phyloP scores from a whole-genome alignment of 2,329 filamentous ascomycete genomes.

The Fusarium sp. region DNA sequence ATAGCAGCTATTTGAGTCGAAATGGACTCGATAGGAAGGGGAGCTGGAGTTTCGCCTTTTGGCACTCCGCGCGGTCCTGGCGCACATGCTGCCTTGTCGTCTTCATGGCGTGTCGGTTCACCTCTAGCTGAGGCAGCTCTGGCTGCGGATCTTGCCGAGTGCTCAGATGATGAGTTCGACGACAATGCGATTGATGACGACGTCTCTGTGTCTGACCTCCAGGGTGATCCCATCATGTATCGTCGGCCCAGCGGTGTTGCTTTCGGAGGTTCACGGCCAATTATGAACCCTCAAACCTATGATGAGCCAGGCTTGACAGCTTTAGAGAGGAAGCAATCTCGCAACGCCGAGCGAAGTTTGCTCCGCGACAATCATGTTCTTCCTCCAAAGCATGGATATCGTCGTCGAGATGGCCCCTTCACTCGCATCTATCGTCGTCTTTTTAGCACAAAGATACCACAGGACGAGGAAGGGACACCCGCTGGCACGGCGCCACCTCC shows the following conservation, averaged over 20 bases:
- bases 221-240: slow-evolving; percentile 69
- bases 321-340: slow-evolving; percentile 68
- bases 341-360: slow-evolving; percentile 71
- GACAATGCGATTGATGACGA: slow-evolving; percentile 52
- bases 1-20: slow-evolving; percentile 13
- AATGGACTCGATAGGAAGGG: slow-evolving; percentile 41
- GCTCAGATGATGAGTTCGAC: slow-evolving; percentile 67
- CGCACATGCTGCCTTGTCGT: slow-evolving; percentile 49
- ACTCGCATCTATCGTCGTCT: slow-evolving; percentile 60
- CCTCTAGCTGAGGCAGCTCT: slow-evolving; percentile 76
- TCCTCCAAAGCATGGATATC: slow-evolving; percentile 68
- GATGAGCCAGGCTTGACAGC: slow-evolving; percentile 65
- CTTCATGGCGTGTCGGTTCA: slow-evolving; percentile 71
- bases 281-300: slow-evolving; percentile 70
- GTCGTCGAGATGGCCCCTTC: slow-evolving; percentile 53
- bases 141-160: slow-evolving; percentile 75
- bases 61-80: slow-evolving; percentile 41
- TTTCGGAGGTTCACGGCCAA: slow-evolving; percentile 77
- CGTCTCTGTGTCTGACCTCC: slow-evolving; percentile 54
- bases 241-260: slow-evolving; percentile 82
- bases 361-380: slow-evolving; percentile 74
- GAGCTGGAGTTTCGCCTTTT: slow-evolving; percentile 40
- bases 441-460: slow-evolving; percentile 69
- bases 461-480: slow-evolving; percentile 56
- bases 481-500: slow-evolving; percentile 53